Base-by-base conservation (phyloP, 1,284 basidiomycete genomes). In the Porogramme epimiltina region DNA sequence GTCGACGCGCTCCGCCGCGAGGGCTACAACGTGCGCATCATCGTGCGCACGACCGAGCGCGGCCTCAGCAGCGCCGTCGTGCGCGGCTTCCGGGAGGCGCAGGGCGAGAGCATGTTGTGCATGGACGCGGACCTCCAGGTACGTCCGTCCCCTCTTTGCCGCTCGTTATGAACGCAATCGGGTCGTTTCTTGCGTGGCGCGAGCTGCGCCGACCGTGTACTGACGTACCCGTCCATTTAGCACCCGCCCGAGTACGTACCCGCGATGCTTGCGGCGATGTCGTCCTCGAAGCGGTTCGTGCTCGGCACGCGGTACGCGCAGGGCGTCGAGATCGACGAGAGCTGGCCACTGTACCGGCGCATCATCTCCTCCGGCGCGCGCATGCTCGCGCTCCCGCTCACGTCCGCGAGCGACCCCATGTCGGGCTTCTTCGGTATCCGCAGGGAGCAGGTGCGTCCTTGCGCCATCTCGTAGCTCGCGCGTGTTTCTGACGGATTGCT, bases 111-210 rank as follows among this genome's bases (percentile, higher is more conserved):
- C 46, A 68, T 76, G 64, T 61, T 77, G 47, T 74, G 74, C 53
- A 77, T 77, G 75, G 75, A 77, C 53, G 74, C 74, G 3, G 74
- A 76, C 50, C 50, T 76, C 22, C 74, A 73, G 60, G 67, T 69
- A 36, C 36, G 65, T 57, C 18, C 39, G 42, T 9, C 3, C 25
- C 18, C 20, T 10, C n/a, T 37, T 37, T n/a, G n/a, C n/a, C n/a
- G n/a, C n/a, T n/a, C n/a, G n/a, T n/a, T n/a, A n/a, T n/a, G n/a
- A n/a, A n/a, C n/a, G n/a, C n/a, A n/a, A n/a, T n/a, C n/a, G n/a
- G n/a, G n/a, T n/a, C n/a, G n/a, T n/a, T n/a, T n/a, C n/a, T n/a
- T n/a, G n/a, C n/a, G n/a, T n/a, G n/a, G n/a, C n/a, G n/a, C n/a
- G n/a, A n/a, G n/a, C n/a, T n/a, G n/a, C n/a, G n/a, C n/a, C n/a